A percentile compares a stretch with the other conserved stretches of the same genome.
phyloP scores from a whole-genome alignment of 2,329 filamentous ascomycete genomes.

The Aspergillus latus region DNA sequence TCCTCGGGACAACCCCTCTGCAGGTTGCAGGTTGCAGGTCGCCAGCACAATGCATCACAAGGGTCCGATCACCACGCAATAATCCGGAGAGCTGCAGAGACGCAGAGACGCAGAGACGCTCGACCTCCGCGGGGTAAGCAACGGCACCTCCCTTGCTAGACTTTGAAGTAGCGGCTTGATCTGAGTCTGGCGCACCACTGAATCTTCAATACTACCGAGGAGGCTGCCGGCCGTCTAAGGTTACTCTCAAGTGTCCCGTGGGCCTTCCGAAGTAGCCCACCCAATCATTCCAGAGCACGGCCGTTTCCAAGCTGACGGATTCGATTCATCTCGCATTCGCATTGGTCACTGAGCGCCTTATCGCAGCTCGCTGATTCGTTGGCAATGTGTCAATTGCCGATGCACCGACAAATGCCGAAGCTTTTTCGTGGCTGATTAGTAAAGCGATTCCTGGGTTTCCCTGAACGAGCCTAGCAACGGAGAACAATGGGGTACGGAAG shows the following conservation, averaged over 20 bases:
- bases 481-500: conserved; percentile 3
- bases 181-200: background rate
- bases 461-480: conserved; percentile 3
- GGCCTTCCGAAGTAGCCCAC: conserved; percentile 13
- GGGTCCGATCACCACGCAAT: background rate
- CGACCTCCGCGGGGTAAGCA: conserved; percentile 1
- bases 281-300: conserved; percentile 20
- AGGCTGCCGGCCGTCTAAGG: conserved; percentile 3
- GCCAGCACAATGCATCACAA: background rate
- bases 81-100: background rate
- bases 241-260: background rate
- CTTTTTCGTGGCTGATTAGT: conserved; percentile 10
- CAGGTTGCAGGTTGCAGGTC: background rate
- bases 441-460: background rate
- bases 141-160: conserved; percentile 7
- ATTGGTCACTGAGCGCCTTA: conserved; percentile 23
- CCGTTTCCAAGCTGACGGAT: conserved; percentile 17
- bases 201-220: background rate
- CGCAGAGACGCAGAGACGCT: no score
- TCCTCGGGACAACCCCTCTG: background rate
- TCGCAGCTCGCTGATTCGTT: conserved; percentile 18
- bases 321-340: conserved; percentile 14
- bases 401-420: conserved; percentile 25
- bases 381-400: background rate
- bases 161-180: background rate